phyloP scores from a whole-genome alignment of 2,329 filamentous ascomycete genomes.

The Escovopsis sp. region DNA sequence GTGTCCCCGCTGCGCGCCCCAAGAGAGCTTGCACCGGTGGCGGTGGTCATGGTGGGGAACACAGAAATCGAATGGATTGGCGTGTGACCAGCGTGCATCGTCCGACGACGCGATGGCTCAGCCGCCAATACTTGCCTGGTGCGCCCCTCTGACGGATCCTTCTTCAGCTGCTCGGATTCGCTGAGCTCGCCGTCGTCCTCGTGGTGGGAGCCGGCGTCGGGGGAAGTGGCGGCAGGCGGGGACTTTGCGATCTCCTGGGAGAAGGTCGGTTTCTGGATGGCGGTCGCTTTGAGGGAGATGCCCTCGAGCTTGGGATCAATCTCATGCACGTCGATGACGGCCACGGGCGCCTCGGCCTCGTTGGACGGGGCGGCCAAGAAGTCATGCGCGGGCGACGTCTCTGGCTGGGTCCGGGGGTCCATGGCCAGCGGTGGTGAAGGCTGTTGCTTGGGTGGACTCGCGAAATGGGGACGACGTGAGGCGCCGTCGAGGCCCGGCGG shows the following conservation, averaged over 20 bases:
- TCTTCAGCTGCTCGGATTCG: constrained; percentile 9
- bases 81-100: constrained; percentile 49
- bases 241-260: constrained; percentile 19
- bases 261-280: constrained; percentile 38
- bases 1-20: constrained; percentile 14
- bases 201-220: too few relatives aligned
- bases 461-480: constrained; percentile 21
- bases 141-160: constrained; percentile 23
- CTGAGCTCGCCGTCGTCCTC: constrained; percentile 3
- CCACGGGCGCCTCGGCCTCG: constrained; percentile 6
- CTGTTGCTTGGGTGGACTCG: constrained; percentile 16
- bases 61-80: constrained; percentile 44
- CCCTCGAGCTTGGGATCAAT: constrained; percentile 46
- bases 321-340: constrained; percentile 41
- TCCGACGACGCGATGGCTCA: constrained; percentile 36
- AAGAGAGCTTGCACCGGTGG: constrained; percentile 20
- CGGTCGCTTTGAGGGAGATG: constrained; percentile 39
- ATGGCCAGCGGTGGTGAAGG: constrained; percentile 25
- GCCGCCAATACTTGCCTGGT: constrained; percentile 32
- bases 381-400: constrained; percentile 20
- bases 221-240: constrained; percentile 13
- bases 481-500: constrained; percentile 21
- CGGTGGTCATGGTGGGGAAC: constrained; percentile 27
- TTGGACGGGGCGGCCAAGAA: constrained; percentile 15
- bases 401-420: constrained; percentile 30